Base-by-base conservation (phyloP, 2,329 filamentous ascomycete species). In the Sporothrix globosa region DNA sequence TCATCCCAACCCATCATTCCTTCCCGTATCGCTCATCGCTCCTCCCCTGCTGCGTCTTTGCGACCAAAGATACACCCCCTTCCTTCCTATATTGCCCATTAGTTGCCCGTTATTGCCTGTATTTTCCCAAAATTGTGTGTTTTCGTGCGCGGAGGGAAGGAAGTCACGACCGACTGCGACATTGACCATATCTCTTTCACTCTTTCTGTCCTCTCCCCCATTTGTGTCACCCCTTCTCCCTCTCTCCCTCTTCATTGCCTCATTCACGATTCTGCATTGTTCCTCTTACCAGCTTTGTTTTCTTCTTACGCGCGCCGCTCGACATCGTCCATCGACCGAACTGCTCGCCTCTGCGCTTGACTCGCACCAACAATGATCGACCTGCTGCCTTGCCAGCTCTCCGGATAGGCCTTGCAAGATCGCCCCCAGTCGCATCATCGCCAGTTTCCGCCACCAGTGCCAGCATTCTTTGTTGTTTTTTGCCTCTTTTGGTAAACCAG, bases 131-230 rank as follows among this genome's bases (percentile, higher is more conserved):
- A 48, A 58, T 58, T 68, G 34, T 58, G 41, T 63, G 39, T 63
- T 58, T 58, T 68, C 56, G 67, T 68, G 53, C 54, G 67, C 67
- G 46, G 44, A 65, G 61, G n/a, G 52, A 68, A 68, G 67, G 67
- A 68, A 68, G 53, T n/a, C 24, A 60, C 67, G 67, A 58, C 66
- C 66, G 52, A 60, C 67, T 68, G 67, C 54, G 54, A 60, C 53
- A 27, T 48, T 60, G 41, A n/a, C 65, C 21, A 39, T 41, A 21
- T 24, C 53, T 19, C 56, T 27, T 39, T 27, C 66, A 46, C 48
- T 41, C 44, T 24, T 69, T 44, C 48, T 53, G n/a, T 27, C 56
- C 14, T 54, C 48, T 48, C 41, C 34, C 65, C n/a, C 56, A 34
- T 65, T 69, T 30, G 30, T 41, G 54, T n/a, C 53, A 39, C 54